A percentile compares a stretch with the other conserved stretches of the same genome.
Conservation (phyloP, 805 yeast genomes). For the Metschnikowia lunata region DNA sequence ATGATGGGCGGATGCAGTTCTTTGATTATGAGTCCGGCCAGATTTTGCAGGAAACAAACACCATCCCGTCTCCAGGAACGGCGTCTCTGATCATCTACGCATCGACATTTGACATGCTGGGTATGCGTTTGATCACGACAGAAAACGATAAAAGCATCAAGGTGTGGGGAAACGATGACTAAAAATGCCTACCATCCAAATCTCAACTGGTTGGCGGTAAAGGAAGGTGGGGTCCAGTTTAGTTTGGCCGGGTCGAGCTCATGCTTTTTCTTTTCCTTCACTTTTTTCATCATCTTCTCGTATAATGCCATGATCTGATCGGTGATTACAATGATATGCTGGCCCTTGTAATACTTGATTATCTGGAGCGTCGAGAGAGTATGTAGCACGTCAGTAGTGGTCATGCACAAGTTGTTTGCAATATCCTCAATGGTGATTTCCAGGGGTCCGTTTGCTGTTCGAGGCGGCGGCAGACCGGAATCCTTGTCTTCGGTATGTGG, state of each 20-base stretch:
- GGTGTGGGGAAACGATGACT: conserved; percentile 48
- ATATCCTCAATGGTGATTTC: conserved; percentile 89
- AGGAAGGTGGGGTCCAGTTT: conserved; percentile 93
- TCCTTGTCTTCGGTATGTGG: conserved; percentile 31
- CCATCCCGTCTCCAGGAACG: conserved; percentile 68
- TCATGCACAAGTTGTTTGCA: conserved; percentile 83
- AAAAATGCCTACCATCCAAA: conserved; percentile 72
- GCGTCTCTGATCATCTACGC: conserved; percentile 64
- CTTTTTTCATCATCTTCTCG: conserved; percentile 50
- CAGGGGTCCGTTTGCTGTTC: conserved; percentile 16
- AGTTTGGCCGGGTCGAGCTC: conserved; percentile 67
- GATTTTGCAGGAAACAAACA: conserved; percentile 48
- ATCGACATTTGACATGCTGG: conserved; percentile 73
- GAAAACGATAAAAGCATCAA: conserved; percentile 87
- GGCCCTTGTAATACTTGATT: conserved; percentile 90
- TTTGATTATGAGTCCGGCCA: conserved; percentile 75
- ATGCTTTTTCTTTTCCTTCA: conserved; percentile 68
- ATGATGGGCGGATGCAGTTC: conserved; percentile 72
- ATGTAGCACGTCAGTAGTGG: conserved; percentile 91
- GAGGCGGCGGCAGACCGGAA: conserved; percentile 18
- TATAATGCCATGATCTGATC: conserved; percentile 76
- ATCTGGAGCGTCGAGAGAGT: conserved; percentile 89
- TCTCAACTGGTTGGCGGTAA: conserved; percentile 90
- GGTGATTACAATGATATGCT: conserved; percentile 81
- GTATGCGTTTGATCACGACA: conserved; percentile 76